phyloP scores from a whole-genome alignment of 2,329 filamentous ascomycete species.

The Ceratocystis cacaofunesta region DNA sequence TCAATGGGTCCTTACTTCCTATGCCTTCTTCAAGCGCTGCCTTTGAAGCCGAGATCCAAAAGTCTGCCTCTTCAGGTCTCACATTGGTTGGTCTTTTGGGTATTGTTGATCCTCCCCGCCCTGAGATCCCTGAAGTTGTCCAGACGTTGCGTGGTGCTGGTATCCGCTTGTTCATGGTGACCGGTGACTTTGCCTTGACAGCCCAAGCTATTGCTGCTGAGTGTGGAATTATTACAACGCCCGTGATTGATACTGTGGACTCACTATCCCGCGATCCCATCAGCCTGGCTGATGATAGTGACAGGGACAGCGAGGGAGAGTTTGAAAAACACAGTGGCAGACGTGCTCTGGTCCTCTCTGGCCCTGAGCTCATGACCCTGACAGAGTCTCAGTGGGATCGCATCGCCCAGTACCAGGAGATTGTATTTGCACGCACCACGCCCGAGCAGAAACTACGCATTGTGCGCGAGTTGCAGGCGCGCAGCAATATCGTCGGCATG shows the following conservation, averaged over 20 bases:
- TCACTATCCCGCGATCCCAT: slow-evolving; percentile 43
- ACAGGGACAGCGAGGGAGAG: slow-evolving; percentile 20
- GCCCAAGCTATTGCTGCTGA: slow-evolving; percentile 77
- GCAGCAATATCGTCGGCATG: slow-evolving; percentile 95
- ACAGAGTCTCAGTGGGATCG: slow-evolving; percentile 55
- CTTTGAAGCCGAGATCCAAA: slow-evolving; percentile 78
- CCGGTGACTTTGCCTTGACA: slow-evolving; percentile 68
- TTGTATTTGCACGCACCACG: slow-evolving; percentile 90
- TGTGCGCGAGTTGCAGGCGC: slow-evolving; percentile 84
- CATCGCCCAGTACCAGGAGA: slow-evolving; percentile 50
- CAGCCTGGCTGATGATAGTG: slow-evolving; percentile 39
- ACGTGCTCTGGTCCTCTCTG: slow-evolving; percentile 47
- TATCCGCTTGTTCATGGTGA: slow-evolving; percentile 94
- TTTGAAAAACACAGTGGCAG: slow-evolving; percentile 21
- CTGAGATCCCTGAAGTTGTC: slow-evolving; percentile 77
- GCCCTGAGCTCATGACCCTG: slow-evolving; percentile 49
- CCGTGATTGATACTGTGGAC: slow-evolving; percentile 37
- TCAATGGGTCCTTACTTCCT: slow-evolving; percentile 55
- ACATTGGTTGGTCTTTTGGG: slow-evolving; percentile 85
- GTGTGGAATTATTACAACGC: slow-evolving; percentile 60
- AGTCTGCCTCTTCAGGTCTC: slow-evolving; percentile 63
- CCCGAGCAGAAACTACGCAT: slow-evolving; percentile 91
- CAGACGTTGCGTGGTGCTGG: slow-evolving; percentile 80
- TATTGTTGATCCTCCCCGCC: slow-evolving; percentile 92
- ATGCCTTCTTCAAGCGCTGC: slow-evolving; percentile 60